A percentile compares a stretch with the other conserved stretches of the same genome.
phyloP scores from a whole-genome alignment of 441 rosid genomes.

The Populus hybrid region DNA sequence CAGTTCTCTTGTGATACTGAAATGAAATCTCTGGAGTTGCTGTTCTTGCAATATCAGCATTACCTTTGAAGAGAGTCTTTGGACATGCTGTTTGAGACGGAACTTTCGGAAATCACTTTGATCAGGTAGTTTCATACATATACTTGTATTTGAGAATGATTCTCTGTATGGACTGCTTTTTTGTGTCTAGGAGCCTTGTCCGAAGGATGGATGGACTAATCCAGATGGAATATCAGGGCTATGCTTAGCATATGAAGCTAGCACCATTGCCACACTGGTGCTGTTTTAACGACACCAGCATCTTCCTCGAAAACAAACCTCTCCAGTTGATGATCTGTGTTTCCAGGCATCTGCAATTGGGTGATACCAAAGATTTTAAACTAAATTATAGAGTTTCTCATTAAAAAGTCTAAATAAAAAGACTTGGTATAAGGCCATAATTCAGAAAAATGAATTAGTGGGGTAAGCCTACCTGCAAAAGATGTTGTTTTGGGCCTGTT shows the following conservation, averaged over 20 bases:
- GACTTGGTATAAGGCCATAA: too few species aligned
- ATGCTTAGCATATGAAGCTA: background rate
- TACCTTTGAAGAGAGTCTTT: background rate
- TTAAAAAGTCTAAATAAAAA: too few species aligned
- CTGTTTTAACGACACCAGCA: background rate
- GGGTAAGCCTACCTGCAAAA: conserved; percentile 1
- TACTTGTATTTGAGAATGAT: background rate
- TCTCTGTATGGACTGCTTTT: background rate
- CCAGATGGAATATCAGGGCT: background rate
- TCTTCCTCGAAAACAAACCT: conserved; percentile 3
- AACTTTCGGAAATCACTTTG: conserved; percentile 2
- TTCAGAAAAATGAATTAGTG: too few species aligned
- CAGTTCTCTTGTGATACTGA: background rate
- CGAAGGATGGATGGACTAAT: background rate
- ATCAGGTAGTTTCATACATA: background rate
- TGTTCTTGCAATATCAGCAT: conserved; percentile 2
- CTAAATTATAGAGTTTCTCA: background rate
- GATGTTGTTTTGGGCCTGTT: background rate
- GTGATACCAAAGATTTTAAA: background rate
- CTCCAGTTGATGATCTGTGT: background rate
- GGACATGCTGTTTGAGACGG: conserved; percentile 5
- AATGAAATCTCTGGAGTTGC: background rate
- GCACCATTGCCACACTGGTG: background rate
- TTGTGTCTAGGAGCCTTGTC: background rate
- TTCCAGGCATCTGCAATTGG: background rate